These are phyloP conservation scores for Leccinum subspadiceum DNA, from an alignment of 1,284 basidiomycete genomes.

Conservation along the genomic window DNA sequence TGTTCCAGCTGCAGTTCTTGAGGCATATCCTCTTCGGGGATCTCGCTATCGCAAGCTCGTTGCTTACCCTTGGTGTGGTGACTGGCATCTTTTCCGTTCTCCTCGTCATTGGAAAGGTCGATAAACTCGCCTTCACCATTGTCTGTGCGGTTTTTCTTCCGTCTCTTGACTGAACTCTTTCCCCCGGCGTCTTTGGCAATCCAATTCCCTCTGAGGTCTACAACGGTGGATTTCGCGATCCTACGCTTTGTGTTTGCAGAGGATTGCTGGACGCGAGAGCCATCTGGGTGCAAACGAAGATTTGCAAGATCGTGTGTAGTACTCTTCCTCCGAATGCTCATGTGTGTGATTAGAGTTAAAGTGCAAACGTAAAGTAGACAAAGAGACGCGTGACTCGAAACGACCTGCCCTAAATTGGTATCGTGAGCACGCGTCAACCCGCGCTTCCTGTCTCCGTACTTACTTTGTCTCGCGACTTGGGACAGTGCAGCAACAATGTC, in stretches of 20 bases:
- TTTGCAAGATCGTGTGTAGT: conserved; percentile 60
- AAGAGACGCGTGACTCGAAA: conserved; percentile 13
- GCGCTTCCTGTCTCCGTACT: not conserved
- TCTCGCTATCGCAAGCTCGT: conserved; percentile 12
- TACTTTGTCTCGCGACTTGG: not conserved
- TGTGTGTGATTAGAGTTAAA: conserved; percentile 15
- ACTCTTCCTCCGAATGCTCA: conserved; percentile 46
- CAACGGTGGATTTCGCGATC: conserved; percentile 30
- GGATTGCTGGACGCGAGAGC: conserved; percentile 50
- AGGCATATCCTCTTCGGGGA: conserved; percentile 2
- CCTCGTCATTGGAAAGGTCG: conserved; percentile 20
- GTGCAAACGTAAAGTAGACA: not conserved
- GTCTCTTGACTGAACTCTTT: conserved; percentile 35
- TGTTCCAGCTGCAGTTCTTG: conserved; percentile 12
- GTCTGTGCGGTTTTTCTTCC: conserved; percentile 20
- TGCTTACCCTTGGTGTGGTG: conserved; percentile 28
- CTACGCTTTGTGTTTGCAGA: conserved; percentile 32
- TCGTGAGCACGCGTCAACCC: conserved; percentile 19
- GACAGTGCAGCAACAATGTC: conserved; percentile 19
- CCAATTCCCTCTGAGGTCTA: conserved; percentile 35
- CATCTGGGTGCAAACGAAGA: conserved; percentile 59
- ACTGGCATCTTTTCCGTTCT: not conserved
- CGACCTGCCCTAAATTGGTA: conserved; percentile 24
- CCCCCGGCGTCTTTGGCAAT: conserved; percentile 40
- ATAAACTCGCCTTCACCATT: conserved; percentile 25